Base-by-base conservation (phyloP, 208 protist species). In the Leishmania braziliensis region DNA sequence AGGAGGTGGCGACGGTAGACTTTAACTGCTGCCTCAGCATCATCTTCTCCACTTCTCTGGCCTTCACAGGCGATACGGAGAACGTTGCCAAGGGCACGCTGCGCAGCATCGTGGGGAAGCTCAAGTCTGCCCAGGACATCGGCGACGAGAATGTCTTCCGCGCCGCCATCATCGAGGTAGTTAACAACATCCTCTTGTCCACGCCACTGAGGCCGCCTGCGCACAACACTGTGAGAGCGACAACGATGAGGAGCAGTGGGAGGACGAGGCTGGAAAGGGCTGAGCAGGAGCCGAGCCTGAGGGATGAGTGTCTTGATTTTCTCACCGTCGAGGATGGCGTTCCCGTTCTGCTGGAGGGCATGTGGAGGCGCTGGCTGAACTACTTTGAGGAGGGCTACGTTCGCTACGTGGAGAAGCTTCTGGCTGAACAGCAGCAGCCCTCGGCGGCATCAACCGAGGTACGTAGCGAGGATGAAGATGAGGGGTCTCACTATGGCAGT, bases 121-220 rank as follows among this genome's bases (percentile, higher is more conserved):
- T 89, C 54, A 83, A 82, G 56, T 63, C 77, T 12, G 83, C 78
- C 29, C 79, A 88, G 83, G 80, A 83, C 56, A 73, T 53, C 78
- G 88, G 83, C 16, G 79, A 87, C 53, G 82, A 89, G 75, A 80
- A 54, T 46, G 46, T 74, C 43, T 89, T 89, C 36, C 86, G 86
- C 39, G 78, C 85, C 46, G 85, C 81, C 26, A 74, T 89, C 4
- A 81, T 88, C 2, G 84, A 82, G 33, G 83, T 81, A 3, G 85
- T 91, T 33, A 88, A 91, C 80, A 73, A 81, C 65, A 79, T 91
- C 33, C 83, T 91, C 43, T 77, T 91, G 23, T 91, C 83, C 81
- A 89, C 85, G 9, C 88, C 88, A 56, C 70, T 91, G 74, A 18
- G 36, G 63, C 77, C 81, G 50, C 86, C 86, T 9, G 72, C 75